These are phyloP conservation scores for Neofusicoccum cordaticola DNA, from an alignment of 2,329 filamentous ascomycete genomes.

Conservation along the genomic window DNA sequence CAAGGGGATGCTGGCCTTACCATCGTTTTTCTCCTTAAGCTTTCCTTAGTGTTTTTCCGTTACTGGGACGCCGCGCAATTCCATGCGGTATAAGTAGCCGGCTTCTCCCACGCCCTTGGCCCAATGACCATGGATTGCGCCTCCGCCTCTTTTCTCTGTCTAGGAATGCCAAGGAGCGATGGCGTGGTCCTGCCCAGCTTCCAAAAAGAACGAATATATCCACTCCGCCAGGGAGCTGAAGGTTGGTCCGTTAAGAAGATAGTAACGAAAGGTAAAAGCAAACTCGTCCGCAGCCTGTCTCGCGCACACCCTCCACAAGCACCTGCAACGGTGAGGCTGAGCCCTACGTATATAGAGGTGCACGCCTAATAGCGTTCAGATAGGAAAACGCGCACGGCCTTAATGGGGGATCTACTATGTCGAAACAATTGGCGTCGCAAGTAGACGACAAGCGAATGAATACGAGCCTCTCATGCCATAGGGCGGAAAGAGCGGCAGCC, in stretches of 20 bases:
- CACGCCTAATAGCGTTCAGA: not conserved
- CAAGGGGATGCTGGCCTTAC: not conserved
- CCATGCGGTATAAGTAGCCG: not conserved
- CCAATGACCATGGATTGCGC: not conserved
- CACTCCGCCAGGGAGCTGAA: slow-evolving; percentile 7
- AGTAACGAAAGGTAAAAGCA: not conserved
- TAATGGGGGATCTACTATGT: not conserved
- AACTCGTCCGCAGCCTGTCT: not conserved
- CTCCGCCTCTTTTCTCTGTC: not conserved
- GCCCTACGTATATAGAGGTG: slow-evolving; percentile 14
- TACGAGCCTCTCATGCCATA: slow-evolving; percentile 1
- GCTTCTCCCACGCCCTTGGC: not conserved
- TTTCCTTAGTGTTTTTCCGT: not conserved
- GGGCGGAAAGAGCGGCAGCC: not conserved
- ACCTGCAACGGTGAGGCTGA: not conserved
- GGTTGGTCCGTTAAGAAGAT: not conserved
- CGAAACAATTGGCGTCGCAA: slow-evolving; percentile 2
- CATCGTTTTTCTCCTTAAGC: not conserved
- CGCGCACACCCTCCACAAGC: not conserved
- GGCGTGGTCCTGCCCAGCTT: not conserved
- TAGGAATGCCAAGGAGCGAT: not conserved
- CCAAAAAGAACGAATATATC: not conserved
- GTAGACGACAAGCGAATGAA: slow-evolving; percentile 6
- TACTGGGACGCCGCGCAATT: not conserved
- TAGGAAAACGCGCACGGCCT: not conserved